Evolutionary conservation across 2,329 filamentous ascomycete genomes (phyloP).

Genomic region (Dothiorella sarmentorum): DNA sequence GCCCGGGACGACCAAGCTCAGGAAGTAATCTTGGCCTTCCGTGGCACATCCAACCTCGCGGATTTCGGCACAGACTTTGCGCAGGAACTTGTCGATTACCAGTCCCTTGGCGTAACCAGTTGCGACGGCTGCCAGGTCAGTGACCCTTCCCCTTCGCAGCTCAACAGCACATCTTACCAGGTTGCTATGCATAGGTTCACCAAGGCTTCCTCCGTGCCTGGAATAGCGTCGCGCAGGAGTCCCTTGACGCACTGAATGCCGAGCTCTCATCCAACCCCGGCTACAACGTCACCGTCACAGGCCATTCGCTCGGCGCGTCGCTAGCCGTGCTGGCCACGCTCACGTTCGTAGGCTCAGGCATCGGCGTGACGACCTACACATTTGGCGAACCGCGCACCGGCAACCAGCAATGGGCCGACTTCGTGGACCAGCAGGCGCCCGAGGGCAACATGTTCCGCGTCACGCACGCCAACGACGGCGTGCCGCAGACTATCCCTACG

Average conservation of each 20-base stretch:
- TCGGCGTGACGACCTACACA: constrained; percentile 1
- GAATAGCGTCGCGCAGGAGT: not conserved
- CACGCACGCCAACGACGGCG: constrained; percentile 18
- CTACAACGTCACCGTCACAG: not conserved
- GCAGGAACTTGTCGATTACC: not conserved
- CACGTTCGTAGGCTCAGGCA: not conserved
- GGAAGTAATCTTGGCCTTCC: constrained; percentile 7
- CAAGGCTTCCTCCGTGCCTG: constrained; percentile 12
- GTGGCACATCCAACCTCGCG: constrained; percentile 2
- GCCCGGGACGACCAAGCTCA: not conserved
- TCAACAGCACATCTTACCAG: not conserved
- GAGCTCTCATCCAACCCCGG: not conserved
- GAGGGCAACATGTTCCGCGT: constrained; percentile 10
- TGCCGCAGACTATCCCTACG: constrained; percentile 11
- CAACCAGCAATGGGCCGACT: constrained; percentile 10
- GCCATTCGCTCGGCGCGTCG: constrained; percentile 9
- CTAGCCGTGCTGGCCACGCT: constrained; percentile 8
- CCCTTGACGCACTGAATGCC: not conserved
- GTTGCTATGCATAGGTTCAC: not conserved
- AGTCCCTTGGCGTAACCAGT: not conserved
- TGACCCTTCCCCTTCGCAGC: not conserved
- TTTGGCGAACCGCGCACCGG: constrained; percentile 16
- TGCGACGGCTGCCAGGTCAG: constrained; percentile 1
- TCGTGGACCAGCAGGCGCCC: not conserved
- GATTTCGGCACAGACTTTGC: constrained; percentile 11